These are phyloP conservation scores for Conoideocrella luteorostrata DNA, from an alignment of 2,329 filamentous ascomycete species.

Conservation along the genomic window DNA sequence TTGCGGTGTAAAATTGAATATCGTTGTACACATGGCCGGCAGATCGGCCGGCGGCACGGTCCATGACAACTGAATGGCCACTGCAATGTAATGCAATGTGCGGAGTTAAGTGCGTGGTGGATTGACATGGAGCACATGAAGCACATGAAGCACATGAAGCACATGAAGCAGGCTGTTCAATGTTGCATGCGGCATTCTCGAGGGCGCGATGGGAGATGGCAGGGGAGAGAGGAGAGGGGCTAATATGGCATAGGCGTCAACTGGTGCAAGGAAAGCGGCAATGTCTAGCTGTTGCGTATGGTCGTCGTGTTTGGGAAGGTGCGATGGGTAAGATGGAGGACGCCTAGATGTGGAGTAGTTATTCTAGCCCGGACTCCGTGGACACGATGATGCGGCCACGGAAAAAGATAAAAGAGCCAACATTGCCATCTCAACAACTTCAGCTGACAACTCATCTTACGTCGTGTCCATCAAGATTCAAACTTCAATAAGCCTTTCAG, in stretches of 20 bases:
- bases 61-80: neutral
- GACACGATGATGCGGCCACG: neutral
- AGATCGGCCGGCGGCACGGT: conserved; percentile 2
- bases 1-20: neutral
- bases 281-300: neutral
- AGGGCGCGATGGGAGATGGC: too few relatives aligned
- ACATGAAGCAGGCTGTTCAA: too few relatives aligned
- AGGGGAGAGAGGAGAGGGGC: neutral
- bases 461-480: neutral
- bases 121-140: too few relatives aligned
- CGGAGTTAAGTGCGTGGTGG: neutral
- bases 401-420: conserved; percentile 6
- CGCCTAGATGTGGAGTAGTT: neutral
- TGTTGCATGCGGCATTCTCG: too few relatives aligned
- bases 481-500: neutral
- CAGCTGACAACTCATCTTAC: neutral
- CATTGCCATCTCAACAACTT: neutral
- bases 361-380: neutral
- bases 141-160: too few relatives aligned
- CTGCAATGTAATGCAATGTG: neutral
- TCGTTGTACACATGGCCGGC: conserved; percentile 1
- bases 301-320: neutral
- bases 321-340: neutral
- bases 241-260: conserved; percentile 1
- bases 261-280: neutral